Evolutionary conservation across 805 yeast genomes (phyloP), one percentile per base, ranked within the genome.

Genomic region (Grigorovia jiainica): DNA sequence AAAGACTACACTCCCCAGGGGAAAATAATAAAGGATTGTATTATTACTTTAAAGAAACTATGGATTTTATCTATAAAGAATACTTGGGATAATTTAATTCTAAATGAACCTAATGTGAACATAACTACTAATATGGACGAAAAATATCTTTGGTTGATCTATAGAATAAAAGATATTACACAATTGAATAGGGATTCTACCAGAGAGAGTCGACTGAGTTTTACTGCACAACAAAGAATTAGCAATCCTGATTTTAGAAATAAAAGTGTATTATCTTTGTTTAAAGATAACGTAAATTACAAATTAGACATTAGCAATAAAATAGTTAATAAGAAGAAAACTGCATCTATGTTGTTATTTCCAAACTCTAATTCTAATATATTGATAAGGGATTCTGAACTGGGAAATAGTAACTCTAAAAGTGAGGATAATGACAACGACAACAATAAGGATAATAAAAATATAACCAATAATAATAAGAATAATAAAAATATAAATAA

Each of bases 21-120:
- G 9, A 54, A 51, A 34, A 50, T 66, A 38, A 56, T 65, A 5
- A 53, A 51, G 33, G 64, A 69, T 33, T 65, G 72, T 13, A 47
- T 75, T 15, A 54, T 63, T 8, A 76, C 66, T 43, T 52, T 77
- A 43, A 73, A 76, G 47, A 67, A 67, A 47, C 58, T 65, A 8
- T 77, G 82, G 82, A 61, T 71, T 21, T 44, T 50, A 11, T 50
- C 50, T 15, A 34, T 50, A 15, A 51, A 49, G 35, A 41, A 46
- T 7, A 47, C 49, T 31, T 60, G 63, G 63, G 60, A 59, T 9
- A 53, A 57, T 33, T 25, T 57, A 5, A 24, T 39, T 7, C 44
- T 50, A 9, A 44, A 50, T 29, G 53, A 52, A 36, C 57, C 55
- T 3, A 29, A 43, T 6, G 41, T 46, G 2, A 32, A 18, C 11